phyloP scores from a whole-genome alignment of 306 rosid genomes.

The Cyclanthera cordifolia region DNA sequence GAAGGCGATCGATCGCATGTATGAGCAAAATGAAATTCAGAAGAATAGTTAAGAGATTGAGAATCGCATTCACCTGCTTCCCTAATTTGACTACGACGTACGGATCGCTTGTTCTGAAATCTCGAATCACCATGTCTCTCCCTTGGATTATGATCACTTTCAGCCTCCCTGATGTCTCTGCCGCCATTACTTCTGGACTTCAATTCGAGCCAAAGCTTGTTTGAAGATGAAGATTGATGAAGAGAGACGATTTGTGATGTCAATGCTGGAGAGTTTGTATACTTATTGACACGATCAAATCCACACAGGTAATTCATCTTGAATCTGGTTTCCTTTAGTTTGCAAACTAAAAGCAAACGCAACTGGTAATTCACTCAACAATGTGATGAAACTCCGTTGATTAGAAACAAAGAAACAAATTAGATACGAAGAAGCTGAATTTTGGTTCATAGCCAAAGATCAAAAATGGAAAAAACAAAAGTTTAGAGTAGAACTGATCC shows the following conservation, averaged over 20 bases:
- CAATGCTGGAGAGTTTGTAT: not conserved
- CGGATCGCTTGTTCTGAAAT: conserved; percentile 91
- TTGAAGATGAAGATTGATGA: conserved; percentile 3
- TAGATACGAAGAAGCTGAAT: not conserved
- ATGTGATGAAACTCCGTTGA: not conserved
- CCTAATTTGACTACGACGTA: conserved; percentile 86
- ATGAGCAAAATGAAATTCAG: not conserved
- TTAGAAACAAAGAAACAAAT: conserved; percentile 6
- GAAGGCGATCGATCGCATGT: not conserved
- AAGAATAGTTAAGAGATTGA: not conserved
- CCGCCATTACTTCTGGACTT: conserved; percentile 19
- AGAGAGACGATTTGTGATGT: not conserved
- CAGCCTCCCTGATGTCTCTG: conserved; percentile 23
- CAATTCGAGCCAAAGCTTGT: not conserved
- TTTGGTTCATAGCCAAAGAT: not conserved
- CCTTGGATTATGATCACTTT: conserved; percentile 1
- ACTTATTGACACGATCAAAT: not conserved
- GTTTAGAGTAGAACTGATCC: not conserved
- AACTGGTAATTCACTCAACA: not conserved
- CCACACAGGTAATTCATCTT: not conserved
- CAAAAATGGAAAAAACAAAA: not conserved
- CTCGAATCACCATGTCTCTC: conserved; percentile 55
- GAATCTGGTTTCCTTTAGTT: not conserved
- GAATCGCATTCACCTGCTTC: conserved; percentile 37
- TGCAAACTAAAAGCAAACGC: not conserved